phyloP scores from a whole-genome alignment of 352 stramenopile species.

The Phytophthora palmivora region DNA sequence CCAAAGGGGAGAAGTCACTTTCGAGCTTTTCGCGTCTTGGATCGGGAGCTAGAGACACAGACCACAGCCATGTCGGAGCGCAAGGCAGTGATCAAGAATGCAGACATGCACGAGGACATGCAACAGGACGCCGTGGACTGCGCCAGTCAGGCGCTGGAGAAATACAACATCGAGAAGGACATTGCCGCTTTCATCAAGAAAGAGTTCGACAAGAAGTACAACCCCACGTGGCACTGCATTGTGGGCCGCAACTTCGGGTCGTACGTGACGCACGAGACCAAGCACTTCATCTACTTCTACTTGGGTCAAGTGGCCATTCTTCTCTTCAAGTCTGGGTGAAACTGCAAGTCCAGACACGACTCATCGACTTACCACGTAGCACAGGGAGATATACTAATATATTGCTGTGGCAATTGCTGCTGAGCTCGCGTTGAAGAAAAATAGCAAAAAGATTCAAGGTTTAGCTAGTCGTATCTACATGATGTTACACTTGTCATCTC shows the following conservation, averaged over 20 bases:
- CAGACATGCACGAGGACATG: conserved; percentile 99
- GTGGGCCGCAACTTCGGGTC: conserved; percentile 95
- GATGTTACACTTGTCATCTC: conserved; percentile 63
- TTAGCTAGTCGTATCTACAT: conserved; percentile 46
- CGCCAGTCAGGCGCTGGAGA: conserved; percentile 97
- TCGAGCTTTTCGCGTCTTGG: conserved; percentile 33
- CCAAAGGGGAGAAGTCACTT: conserved; percentile 25
- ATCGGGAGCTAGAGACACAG: conserved; percentile 14
- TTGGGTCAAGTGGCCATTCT: conserved; percentile 93
- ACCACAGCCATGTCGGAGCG: conserved; percentile 84
- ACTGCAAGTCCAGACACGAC: not conserved
- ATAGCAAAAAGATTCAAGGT: conserved; percentile 7
- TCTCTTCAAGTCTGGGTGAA: conserved; percentile 93
- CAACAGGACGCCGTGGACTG: conserved; percentile 99
- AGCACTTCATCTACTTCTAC: conserved; percentile 97
- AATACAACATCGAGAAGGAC: conserved; percentile 99
- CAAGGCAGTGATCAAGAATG: conserved; percentile 99
- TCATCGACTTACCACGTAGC: conserved; percentile 24
- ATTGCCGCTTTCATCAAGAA: conserved; percentile 95
- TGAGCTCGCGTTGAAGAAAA: conserved; percentile 17
- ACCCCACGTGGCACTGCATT: conserved; percentile 95
- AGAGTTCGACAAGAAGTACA: conserved; percentile 95
- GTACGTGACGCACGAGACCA: conserved; percentile 94
- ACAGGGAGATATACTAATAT: conserved; percentile 40
- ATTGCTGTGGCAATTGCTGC: conserved; percentile 26